Conservation (phyloP, 116 monocot genomes). For the Papilionanthe hybrid region DNA sequence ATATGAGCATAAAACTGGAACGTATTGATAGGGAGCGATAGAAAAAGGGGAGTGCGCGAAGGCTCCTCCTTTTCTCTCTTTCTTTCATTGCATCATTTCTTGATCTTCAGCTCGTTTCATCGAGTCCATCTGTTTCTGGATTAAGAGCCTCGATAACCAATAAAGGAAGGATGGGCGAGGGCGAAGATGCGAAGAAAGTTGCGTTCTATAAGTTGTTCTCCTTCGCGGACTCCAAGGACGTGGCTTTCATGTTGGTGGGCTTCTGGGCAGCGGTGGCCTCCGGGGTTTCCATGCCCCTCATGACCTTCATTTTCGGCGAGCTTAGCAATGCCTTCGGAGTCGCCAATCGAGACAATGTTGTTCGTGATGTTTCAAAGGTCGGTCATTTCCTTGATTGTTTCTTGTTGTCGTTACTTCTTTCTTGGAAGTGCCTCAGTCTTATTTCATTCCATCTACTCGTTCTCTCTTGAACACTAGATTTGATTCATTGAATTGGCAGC, state of each 20-base stretch:
- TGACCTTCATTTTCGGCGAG: conserved; percentile 16
- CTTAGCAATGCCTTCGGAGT: conserved; percentile 15
- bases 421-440: too few relatives aligned
- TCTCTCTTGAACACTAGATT: too few relatives aligned
- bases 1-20: neutral
- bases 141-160: neutral
- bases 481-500: too few relatives aligned
- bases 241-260: conserved; percentile 11
- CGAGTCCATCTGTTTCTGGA: neutral
- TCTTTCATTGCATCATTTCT: neutral
- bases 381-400: neutral
- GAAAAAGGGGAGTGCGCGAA: neutral
- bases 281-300: conserved; percentile 15
- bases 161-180: neutral
- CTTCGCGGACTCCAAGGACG: conserved; percentile 13
- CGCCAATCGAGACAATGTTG: conserved; percentile 9
- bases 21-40: neutral
- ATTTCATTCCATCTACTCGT: too few relatives aligned
- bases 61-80: neutral
- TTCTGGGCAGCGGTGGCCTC: neutral
- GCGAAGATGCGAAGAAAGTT: neutral
- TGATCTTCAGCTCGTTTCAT: neutral
- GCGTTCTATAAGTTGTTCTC: conserved; percentile 12
- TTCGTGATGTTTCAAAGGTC: conserved; percentile 12
- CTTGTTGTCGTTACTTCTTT: neutral